These are phyloP conservation scores for Pichia eremophila DNA, from an alignment of 805 yeast species.

Conservation along the genomic window DNA sequence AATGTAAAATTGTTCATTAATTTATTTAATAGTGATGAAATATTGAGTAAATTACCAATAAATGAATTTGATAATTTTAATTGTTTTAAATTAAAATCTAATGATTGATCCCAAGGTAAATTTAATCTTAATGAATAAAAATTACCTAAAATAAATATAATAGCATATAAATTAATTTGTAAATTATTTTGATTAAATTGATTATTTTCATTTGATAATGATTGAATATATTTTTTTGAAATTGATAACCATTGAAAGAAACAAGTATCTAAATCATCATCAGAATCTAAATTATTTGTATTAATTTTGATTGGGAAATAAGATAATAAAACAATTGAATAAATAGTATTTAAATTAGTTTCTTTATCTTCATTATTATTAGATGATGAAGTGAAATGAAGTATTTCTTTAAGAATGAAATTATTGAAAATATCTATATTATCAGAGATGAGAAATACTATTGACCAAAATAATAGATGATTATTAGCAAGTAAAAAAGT, in stretches of 20 bases:
- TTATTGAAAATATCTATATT: slow-evolving; percentile 12
- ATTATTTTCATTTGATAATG: slow-evolving; percentile 5
- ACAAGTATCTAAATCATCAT: slow-evolving; percentile 13
- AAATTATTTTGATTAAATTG: background rate
- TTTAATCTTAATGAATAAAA: slow-evolving; percentile 21
- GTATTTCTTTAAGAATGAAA: slow-evolving; percentile 13
- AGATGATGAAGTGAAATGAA: background rate
- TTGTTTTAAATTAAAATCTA: slow-evolving; percentile 14
- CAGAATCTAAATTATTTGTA: slow-evolving; percentile 4
- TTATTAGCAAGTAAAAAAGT: slow-evolving; percentile 13
- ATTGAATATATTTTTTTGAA: slow-evolving; percentile 15
- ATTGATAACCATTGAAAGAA: slow-evolving; percentile 18
- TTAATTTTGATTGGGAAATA: slow-evolving; percentile 19
- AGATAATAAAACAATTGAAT: slow-evolving; percentile 18
- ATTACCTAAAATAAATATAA: slow-evolving; percentile 21
- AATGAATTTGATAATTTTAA: slow-evolving; percentile 11
- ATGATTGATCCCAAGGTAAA: slow-evolving; percentile 16
- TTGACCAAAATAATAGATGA: slow-evolving; percentile 26
- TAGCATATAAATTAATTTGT: slow-evolving; percentile 19
- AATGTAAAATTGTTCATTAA: slow-evolving; percentile 16
- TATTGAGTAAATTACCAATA: slow-evolving; percentile 15
- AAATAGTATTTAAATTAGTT: background rate
- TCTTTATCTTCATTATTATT: background rate
- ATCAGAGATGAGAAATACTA: slow-evolving; percentile 15
- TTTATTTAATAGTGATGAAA: slow-evolving; percentile 13